Evolutionary conservation across 805 yeast species (phyloP).

Genomic region (Pichia thaimueangensis): DNA sequence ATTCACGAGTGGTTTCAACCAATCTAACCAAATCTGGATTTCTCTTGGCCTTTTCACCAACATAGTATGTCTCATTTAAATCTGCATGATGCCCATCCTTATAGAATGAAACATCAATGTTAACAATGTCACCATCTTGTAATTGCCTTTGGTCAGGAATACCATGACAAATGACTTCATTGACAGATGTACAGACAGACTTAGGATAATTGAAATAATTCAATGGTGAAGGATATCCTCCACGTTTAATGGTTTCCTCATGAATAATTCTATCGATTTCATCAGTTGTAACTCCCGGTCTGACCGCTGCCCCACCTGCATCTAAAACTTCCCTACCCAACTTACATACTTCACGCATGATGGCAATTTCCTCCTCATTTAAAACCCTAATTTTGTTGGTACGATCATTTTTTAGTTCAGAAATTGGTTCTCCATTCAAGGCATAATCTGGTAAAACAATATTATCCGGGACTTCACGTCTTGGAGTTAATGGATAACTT

Average conservation of each 20-base stretch:
- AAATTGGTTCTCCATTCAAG: conserved; percentile 64
- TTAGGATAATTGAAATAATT: conserved; percentile 93
- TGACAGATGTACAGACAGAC: conserved; percentile 86
- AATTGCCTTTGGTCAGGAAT: conserved; percentile 86
- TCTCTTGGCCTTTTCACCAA: conserved; percentile 80
- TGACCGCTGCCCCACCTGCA: conserved; percentile 72
- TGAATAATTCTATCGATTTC: conserved; percentile 84
- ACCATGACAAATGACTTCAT: conserved; percentile 96
- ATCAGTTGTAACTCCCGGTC: conserved; percentile 91
- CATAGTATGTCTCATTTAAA: conserved; percentile 93
- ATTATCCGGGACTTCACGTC: conserved; percentile 62
- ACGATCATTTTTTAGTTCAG: conserved; percentile 71
- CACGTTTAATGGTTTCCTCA: conserved; percentile 78
- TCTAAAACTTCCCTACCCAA: conserved; percentile 87
- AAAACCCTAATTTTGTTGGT: conserved; percentile 58
- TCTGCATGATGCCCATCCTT: conserved; percentile 90
- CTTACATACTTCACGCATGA: conserved; percentile 67
- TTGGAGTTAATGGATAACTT: conserved; percentile 70
- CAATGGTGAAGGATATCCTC: conserved; percentile 90
- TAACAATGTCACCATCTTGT: conserved; percentile 90
- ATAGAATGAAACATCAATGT: conserved; percentile 81
- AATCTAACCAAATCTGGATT: conserved; percentile 79
- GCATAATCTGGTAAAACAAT: conserved; percentile 83
- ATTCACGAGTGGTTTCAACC: conserved; percentile 88
- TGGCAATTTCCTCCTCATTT: conserved; percentile 61